Conservation (phyloP, 2,329 filamentous ascomycete species). For the Stenocarpella maydis region DNA sequence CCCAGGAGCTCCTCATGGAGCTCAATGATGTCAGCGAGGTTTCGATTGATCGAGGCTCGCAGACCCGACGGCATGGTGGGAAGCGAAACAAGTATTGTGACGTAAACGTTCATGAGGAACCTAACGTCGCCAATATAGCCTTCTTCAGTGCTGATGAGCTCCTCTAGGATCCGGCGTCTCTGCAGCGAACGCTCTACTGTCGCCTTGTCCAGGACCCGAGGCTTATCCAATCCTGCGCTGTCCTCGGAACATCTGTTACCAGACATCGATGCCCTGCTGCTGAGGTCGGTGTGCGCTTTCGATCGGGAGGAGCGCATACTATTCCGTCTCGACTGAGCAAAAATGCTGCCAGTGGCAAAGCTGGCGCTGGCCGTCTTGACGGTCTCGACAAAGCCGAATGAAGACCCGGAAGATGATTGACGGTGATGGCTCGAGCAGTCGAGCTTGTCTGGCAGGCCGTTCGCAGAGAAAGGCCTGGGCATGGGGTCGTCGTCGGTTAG, state of each 20-base stretch:
- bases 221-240: constrained; percentile 67
- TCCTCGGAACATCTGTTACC: constrained; percentile 71
- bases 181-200: constrained; percentile 77
- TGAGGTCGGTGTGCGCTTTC: constrained; percentile 67
- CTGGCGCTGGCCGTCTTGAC: constrained; percentile 85
- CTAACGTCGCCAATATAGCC: constrained; percentile 88
- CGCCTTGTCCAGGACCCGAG: constrained; percentile 66
- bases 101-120: constrained; percentile 85
- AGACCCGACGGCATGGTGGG: constrained; percentile 70
- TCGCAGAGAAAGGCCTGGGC: constrained; percentile 46
- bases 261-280: constrained; percentile 68
- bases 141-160: constrained; percentile 86
- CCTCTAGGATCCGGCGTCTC: constrained; percentile 81
- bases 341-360: constrained; percentile 74
- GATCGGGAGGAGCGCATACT: constrained; percentile 61
- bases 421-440: constrained; percentile 49
- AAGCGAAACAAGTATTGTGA: constrained; percentile 77
- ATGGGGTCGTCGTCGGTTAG: constrained; percentile 39
- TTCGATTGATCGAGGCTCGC: constrained; percentile 78
- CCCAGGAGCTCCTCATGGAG: constrained; percentile 84
- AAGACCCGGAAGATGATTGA: constrained; percentile 75
- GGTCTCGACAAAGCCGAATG: constrained; percentile 80
- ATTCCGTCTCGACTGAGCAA: constrained; percentile 65
- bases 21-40: constrained; percentile 80
- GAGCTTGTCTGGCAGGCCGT: constrained; percentile 36